phyloP scores from a whole-genome alignment of 2,329 filamentous ascomycete species.

The Ceratocystis huliohia region DNA sequence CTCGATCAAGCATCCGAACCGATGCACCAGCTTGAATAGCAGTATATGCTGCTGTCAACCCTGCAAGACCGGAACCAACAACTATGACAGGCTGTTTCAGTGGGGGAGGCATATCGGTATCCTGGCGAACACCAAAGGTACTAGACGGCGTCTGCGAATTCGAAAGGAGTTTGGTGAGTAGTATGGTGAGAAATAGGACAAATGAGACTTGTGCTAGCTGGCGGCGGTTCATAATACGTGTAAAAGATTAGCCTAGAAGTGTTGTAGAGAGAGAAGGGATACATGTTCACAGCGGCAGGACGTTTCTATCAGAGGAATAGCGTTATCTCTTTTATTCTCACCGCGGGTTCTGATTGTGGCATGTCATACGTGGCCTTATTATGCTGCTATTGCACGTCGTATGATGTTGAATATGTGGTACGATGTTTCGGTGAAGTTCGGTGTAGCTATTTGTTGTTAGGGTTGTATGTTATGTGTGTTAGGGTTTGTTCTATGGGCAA shows the following conservation, averaged over 20 bases:
- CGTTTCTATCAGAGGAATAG: background rate
- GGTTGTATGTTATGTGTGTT: background rate
- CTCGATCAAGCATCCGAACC: constrained; percentile 48
- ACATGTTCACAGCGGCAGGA: background rate
- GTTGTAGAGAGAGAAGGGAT: background rate
- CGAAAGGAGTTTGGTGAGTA: background rate
- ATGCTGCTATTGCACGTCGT: too few relatives aligned
- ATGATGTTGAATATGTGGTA: background rate
- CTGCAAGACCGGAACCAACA: constrained; percentile 53
- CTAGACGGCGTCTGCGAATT: background rate
- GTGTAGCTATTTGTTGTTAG: background rate
- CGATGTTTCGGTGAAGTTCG: background rate
- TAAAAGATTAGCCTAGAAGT: background rate
- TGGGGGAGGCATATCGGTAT: background rate
- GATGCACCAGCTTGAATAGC: constrained; percentile 39
- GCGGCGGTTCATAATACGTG: constrained; percentile 2
- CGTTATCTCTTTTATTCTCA: too few relatives aligned
- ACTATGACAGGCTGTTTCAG: constrained; percentile 37
- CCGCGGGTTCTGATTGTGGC: background rate
- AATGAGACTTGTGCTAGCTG: constrained; percentile 5
- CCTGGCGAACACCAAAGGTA: background rate
- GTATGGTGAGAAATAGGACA: background rate
- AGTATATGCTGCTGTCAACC: constrained; percentile 45
- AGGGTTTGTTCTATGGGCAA: background rate
- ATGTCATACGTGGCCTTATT: constrained; percentile 2